These are phyloP conservation scores for Helichrysum umbraculigerum DNA, from an alignment of 129 eudicot species.

Conservation along the genomic window DNA sequence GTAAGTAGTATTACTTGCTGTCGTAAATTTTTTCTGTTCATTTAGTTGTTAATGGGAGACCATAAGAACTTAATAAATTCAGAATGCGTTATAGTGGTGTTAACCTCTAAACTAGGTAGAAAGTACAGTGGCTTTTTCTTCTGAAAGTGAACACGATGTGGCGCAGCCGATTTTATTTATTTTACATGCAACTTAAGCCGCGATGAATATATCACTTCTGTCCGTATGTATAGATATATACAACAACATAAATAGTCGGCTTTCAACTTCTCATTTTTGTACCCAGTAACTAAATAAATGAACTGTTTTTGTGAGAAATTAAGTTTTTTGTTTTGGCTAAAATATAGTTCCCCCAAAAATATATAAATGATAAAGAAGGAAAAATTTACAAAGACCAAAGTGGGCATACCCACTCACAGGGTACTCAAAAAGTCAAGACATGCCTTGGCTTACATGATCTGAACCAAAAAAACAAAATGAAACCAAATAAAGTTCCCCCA, in stretches of 20 bases:
- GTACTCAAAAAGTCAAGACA: too few relatives aligned
- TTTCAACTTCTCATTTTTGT: neutral
- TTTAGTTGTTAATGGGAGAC: neutral
- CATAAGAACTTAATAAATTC: neutral
- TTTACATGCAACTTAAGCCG: neutral
- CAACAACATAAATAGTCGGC: conserved; percentile 7
- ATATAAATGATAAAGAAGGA: too few relatives aligned
- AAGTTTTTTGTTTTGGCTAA: too few relatives aligned
- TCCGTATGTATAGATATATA: neutral
- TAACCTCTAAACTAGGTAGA: conserved; percentile 11
- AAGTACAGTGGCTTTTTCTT: neutral
- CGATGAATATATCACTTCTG: neutral
- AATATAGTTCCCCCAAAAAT: too few relatives aligned
- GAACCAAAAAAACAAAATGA: too few relatives aligned
- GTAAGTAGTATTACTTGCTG: conserved; percentile 48
- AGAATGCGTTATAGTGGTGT: neutral
- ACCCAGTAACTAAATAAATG: neutral
- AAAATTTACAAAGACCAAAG: too few relatives aligned
- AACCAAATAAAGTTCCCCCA: too few relatives aligned
- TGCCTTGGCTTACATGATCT: too few relatives aligned
- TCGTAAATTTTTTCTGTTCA: neutral
- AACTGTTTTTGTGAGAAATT: neutral
- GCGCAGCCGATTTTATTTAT: neutral
- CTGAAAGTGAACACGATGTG: conserved; percentile 1
- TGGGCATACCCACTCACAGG: too few relatives aligned